Evolutionary conservation across 768 basidiomycete species (phyloP).

Genomic region (Russula abietina): DNA sequence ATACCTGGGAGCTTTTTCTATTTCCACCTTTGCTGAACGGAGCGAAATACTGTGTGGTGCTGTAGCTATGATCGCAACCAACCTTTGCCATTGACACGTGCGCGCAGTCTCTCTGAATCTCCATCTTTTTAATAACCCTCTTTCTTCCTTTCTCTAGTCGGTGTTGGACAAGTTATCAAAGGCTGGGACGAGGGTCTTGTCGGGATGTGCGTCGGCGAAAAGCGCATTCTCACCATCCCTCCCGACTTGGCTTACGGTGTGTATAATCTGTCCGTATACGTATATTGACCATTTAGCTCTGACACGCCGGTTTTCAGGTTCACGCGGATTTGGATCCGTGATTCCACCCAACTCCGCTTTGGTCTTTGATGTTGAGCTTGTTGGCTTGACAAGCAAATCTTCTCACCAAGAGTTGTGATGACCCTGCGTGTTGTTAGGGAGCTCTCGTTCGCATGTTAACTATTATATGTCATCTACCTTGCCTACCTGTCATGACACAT

Average conservation of each 20-base stretch:
- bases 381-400: conserved; percentile 47
- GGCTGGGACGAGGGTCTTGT: conserved; percentile 81
- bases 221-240: conserved; percentile 85
- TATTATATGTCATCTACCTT: not conserved
- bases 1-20: not conserved
- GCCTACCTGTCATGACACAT: not conserved
- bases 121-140: not conserved
- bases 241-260: conserved; percentile 74
- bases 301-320: conserved; percentile 39
- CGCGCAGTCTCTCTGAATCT: conserved; percentile 26
- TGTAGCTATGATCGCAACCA: conserved; percentile 63
- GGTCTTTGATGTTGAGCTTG: conserved; percentile 82
- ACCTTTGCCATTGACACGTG: conserved; percentile 76
- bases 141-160: conserved; percentile 46
- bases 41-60: not conserved
- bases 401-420: conserved; percentile 48
- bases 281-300: not conserved
- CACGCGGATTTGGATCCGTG: conserved; percentile 64
- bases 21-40: not conserved
- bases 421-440: not conserved
- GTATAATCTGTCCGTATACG: conserved; percentile 28
- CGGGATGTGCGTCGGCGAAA: conserved; percentile 85
- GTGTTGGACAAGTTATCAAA: conserved; percentile 72
- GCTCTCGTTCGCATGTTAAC: not conserved
- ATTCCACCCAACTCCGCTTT: conserved; percentile 79